These are phyloP conservation scores for Phanerochaete carnosa DNA, from an alignment of 768 basidiomycete genomes.

Conservation along the genomic window DNA sequence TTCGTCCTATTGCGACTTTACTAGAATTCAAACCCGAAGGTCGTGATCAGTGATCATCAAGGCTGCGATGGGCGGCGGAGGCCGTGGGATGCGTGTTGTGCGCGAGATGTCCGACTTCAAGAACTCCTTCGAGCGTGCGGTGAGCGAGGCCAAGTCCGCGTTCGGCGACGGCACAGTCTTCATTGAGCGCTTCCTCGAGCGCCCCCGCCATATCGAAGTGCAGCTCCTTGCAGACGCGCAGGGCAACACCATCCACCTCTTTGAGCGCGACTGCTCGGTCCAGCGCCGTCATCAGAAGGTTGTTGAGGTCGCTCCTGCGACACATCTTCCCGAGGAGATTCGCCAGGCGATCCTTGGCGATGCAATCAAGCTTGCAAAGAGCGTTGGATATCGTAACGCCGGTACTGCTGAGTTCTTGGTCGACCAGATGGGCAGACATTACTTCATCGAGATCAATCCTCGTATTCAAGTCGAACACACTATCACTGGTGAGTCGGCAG, in stretches of 20 bases:
- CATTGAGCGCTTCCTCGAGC: slow-evolving; percentile 96
- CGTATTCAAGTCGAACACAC: slow-evolving; percentile 99
- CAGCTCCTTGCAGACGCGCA: slow-evolving; percentile 88
- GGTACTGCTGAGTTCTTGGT: slow-evolving; percentile 99
- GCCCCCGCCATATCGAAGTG: slow-evolving; percentile 96
- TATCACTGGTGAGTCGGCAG: slow-evolving; percentile 71
- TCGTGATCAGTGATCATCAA: slow-evolving; percentile 85
- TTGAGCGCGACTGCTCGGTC: slow-evolving; percentile 99
- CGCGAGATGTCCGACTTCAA: slow-evolving; percentile 91
- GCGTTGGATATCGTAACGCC: slow-evolving; percentile 93
- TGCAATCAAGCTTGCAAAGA: slow-evolving; percentile 92
- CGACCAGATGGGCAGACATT: slow-evolving; percentile 93
- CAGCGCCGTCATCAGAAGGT: slow-evolving; percentile 98
- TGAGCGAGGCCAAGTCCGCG: slow-evolving; percentile 91
- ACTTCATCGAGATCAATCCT: slow-evolving; percentile 99
- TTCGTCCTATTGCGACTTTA: neutral
- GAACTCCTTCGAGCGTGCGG: slow-evolving; percentile 85
- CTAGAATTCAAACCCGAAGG: slow-evolving; percentile 10
- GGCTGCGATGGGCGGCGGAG: slow-evolving; percentile 98
- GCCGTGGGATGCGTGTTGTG: slow-evolving; percentile 99
- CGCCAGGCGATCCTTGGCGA: slow-evolving; percentile 85
- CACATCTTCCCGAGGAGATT: slow-evolving; percentile 87
- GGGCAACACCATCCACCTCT: slow-evolving; percentile 96
- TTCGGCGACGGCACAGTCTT: slow-evolving; percentile 99
- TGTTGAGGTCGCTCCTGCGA: slow-evolving; percentile 97